Percentiles rank a stretch among this genome's conserved stretches.
Conservation (phyloP, 257 asterid species). For the Echium plantagineum region DNA sequence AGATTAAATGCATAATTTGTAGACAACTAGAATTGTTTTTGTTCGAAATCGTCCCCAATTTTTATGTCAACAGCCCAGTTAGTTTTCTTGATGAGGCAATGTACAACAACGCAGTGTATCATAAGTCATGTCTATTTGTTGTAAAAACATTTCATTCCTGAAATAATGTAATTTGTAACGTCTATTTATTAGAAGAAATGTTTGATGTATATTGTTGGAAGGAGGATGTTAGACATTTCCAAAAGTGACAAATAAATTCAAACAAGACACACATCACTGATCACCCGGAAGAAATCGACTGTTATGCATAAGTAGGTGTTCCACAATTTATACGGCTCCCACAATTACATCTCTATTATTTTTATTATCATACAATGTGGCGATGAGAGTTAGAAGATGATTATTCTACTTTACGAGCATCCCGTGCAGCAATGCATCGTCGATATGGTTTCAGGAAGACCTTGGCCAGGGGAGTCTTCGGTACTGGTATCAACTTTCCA, state of each 20-base stretch:
- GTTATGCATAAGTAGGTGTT: too few species aligned
- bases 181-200: background rate
- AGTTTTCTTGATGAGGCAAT: too few species aligned
- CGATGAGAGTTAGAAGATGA: background rate
- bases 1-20: background rate
- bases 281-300: background rate
- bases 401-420: slow-evolving; percentile 4
- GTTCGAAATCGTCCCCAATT: too few species aligned
- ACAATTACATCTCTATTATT: background rate
- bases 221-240: background rate
- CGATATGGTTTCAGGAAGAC: slow-evolving; percentile 62
- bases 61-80: too few species aligned
- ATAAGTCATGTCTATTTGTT: background rate
- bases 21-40: background rate
- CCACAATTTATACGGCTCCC: background rate
- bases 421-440: slow-evolving; percentile 49
- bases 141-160: too few species aligned
- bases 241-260: too few species aligned
- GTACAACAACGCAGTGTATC: slow-evolving; percentile 11
- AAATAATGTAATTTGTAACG: background rate
- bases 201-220: background rate
- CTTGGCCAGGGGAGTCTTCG: slow-evolving; percentile 72
- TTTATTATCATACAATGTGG: background rate
- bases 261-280: background rate
- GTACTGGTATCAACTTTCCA: slow-evolving; percentile 78